Evolutionary conservation across 192 early-diverging fungal genomes (phyloP), one percentile per base, ranked within the genome.

Genomic region (Diversispora epigaea): DNA sequence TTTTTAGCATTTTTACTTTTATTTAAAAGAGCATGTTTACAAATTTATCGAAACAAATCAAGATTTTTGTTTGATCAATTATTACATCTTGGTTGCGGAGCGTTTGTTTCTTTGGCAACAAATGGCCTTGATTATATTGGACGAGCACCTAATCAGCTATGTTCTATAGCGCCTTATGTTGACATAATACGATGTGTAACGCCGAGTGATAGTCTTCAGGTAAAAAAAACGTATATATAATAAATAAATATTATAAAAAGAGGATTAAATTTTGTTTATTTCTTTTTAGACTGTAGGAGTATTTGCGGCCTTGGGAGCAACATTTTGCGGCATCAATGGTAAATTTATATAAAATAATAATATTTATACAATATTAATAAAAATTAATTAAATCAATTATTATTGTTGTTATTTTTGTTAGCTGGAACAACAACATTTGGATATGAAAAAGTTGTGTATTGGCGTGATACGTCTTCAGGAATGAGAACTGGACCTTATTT

Each of bases 401-500:
- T n/a, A n/a, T n/a, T n/a, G n/a, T n/a, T n/a, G n/a, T n/a, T n/a
- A n/a, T n/a, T n/a, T n/a, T n/a, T n/a, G n/a, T n/a, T 63, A 67
- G 65, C 85, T 8, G 89, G 87, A 9, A 50, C 77, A 17, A 77
- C 80, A 68, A 90, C 89, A 1, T 90, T 90, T 82, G 88, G 88
- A 12, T 80, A 83, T 21, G 89, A 90, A 76, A 82, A 84, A 57
- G 78, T 89, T 11, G 89, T 90, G 11, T 90, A 83, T 54, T 90
- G 89, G 89, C 83, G 89, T 17, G 89, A 90, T 32, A 80, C 83
- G 39, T 76, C 85, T 2, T 78, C 82, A 15, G 89, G 89, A 56
- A 84, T 90, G 82, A 68, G 81, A 40, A 82, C 87, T 2, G 39
- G 89, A 21, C 88, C 88, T 5, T 90, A 90, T 63, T 90, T 82